Base-by-base conservation (phyloP, 1,284 basidiomycete species). In the Inonotus obliquus region DNA sequence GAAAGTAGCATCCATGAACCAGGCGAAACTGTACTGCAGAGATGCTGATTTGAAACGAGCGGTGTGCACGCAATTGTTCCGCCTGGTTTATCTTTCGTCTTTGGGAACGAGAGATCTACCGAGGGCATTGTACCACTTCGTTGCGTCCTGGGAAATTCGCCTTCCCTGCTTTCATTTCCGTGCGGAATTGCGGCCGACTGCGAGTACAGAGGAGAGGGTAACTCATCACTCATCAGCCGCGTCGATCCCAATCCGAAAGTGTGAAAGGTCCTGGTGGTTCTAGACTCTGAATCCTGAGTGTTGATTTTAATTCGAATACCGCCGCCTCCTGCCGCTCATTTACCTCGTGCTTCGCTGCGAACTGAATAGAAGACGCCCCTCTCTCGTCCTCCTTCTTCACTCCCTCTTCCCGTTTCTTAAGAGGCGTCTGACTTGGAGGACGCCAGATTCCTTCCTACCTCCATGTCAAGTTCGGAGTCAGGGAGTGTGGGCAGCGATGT, bases 191-290 rank as follows among this genome's bases (percentile, higher is more conserved):
- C 69, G 72, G 11, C 79, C 77, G 2, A 67, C 67, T 21, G 85
- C 10, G 19, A 25, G 14, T 27, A 7, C 47, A 10, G 19, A 23
- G 47, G 47, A 27, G 19, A 23, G 47, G 47, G 6, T 7, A 25
- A 25, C 47, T 49, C 23, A 25, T 13, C 47, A 23, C 19, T 10
- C 23, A 49, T 49, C 47, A 49, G 74, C 35, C 89, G 86, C 67
- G 81, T 83, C 38, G 88, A 87, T 4, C 82, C 81, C 0, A 84
- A 87, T 4, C 82, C 81, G 0, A 84, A 87, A 0, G 78, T 80
- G 59, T 74, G 69, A 49, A 23, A 11, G 25, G 19, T 9, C 47
- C 47, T 49, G 19, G n/a, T 4, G 91, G 88, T 89, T 70, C 73
- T 54, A 73, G 87, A 1, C 67, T 83, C 79, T 44, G 41, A 32